Evolutionary conservation across 1,284 basidiomycete species (phyloP).

Genomic region (Phylloboletellus chloephorus): DNA sequence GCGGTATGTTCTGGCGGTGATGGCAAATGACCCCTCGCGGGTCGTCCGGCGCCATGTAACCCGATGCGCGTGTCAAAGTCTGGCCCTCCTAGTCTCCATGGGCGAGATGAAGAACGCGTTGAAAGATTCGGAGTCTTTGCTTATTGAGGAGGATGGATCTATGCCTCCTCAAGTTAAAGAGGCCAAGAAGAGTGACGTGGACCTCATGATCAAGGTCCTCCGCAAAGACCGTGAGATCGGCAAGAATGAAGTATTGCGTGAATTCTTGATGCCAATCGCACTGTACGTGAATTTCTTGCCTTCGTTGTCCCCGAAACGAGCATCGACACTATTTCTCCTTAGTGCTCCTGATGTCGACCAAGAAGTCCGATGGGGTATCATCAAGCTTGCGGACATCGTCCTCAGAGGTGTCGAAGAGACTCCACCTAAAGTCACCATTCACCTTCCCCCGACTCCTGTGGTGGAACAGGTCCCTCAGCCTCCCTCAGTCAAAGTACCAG

Average conservation of each 20-base stretch:
- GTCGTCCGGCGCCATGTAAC: slow-evolving; percentile 83
- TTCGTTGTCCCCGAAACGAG: slow-evolving; percentile 10
- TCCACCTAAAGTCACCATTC: slow-evolving; percentile 82
- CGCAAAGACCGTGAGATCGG: slow-evolving; percentile 83
- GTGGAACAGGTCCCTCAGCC: slow-evolving; percentile 55
- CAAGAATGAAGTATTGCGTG: slow-evolving; percentile 74
- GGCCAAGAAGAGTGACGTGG: slow-evolving; percentile 73
- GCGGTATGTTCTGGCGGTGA: slow-evolving; percentile 86
- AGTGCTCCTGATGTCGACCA: slow-evolving; percentile 74
- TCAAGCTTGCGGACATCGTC: slow-evolving; percentile 90
- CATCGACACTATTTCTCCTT: slow-evolving; percentile 3
- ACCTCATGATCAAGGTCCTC: slow-evolving; percentile 74
- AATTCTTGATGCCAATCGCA: slow-evolving; percentile 75
- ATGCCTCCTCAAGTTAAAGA: slow-evolving; percentile 66
- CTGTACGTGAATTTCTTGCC: slow-evolving; percentile 49
- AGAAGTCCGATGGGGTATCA: slow-evolving; percentile 85
- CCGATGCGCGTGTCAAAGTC: slow-evolving; percentile 78
- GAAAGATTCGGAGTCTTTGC: slow-evolving; percentile 69
- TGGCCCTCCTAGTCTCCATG: slow-evolving; percentile 83
- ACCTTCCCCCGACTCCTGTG: slow-evolving; percentile 74
- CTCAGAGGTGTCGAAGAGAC: slow-evolving; percentile 80
- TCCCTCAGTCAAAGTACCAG: slow-evolving; percentile 38
- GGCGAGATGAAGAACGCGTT: slow-evolving; percentile 78
- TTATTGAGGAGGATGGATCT: slow-evolving; percentile 84
- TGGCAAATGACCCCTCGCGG: slow-evolving; percentile 82